These are phyloP conservation scores for Ocimum tenuiflorum DNA, from an alignment of 257 asterid genomes.

Conservation along the genomic window DNA sequence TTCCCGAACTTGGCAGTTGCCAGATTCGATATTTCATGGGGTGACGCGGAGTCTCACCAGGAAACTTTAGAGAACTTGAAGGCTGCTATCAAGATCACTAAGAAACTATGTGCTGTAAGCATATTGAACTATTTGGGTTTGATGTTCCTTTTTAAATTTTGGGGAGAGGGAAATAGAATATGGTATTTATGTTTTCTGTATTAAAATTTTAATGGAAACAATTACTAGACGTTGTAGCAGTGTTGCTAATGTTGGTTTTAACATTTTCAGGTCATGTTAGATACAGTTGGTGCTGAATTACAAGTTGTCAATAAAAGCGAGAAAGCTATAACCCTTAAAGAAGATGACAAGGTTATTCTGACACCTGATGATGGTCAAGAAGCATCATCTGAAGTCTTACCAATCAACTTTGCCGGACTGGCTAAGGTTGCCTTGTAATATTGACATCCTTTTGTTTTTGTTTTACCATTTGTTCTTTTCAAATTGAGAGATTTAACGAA, in stretches of 20 bases:
- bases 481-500: not conserved
- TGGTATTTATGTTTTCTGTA: not conserved
- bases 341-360: slow-evolving; percentile 54
- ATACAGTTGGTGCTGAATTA: slow-evolving; percentile 71
- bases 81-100: slow-evolving; percentile 54
- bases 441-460: not conserved
- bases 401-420: slow-evolving; percentile 61
- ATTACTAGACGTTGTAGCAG: not conserved
- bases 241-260: slow-evolving; percentile 11
- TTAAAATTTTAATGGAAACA: not conserved
- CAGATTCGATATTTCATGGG: slow-evolving; percentile 92
- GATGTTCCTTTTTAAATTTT: not conserved
- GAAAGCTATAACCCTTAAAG: slow-evolving; percentile 54
- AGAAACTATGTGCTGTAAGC: slow-evolving; percentile 87
- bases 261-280: slow-evolving; percentile 62
- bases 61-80: slow-evolving; percentile 84
- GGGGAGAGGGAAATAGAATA: not conserved
- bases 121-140: not conserved
- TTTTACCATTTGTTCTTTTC: not conserved
- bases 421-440: slow-evolving; percentile 36
- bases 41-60: slow-evolving; percentile 72
- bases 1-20: slow-evolving; percentile 50
- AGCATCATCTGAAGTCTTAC: slow-evolving; percentile 55
- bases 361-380: slow-evolving; percentile 70
- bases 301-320: slow-evolving; percentile 63